Evolutionary conservation across 371 early-diverging fungal species (phyloP), one percentile per base, ranked within the genome.

Genomic region (Apophysomyces ossiformis): DNA sequence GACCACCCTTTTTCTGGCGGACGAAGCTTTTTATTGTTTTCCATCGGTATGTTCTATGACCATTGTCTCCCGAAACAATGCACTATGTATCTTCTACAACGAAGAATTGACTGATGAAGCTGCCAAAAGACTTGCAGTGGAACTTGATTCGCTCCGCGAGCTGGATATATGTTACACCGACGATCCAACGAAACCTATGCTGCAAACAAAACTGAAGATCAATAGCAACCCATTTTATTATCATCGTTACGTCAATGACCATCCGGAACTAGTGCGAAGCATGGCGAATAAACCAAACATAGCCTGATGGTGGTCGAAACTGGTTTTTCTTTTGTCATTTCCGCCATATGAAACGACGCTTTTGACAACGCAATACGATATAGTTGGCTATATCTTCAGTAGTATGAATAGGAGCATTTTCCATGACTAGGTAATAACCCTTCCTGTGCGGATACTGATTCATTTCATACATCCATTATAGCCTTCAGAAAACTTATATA

Each of bases 331-430:
- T 26, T 26, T 26, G 32, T 26, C 32, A 26, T 26, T 2, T 26
- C 32, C 32, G 3, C 32, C 32, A 26, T 26, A 26, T 2, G 32
- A 26, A 26, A 26, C 3, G 32, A 26, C 3, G 32, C 21, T 21
- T 21, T 21, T 61, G 61, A 11, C 61, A 44, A 18, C 54, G 37
- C 9, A 13, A 61, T 12, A 41, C 44, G 35, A 57, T 35, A 56
- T 41, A 44, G 16, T 67, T 46, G n/a, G 57, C 41, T 15, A 61
- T 61, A 37, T 61, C 62, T 15, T 43, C 60, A n/a, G 67, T 15
- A 16, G 5, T 67, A 43, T 67, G 62, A 16, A 59, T 66, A 35
- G 60, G 66, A 58, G 66, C 66, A 58, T 66, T 66, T 37, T 66
- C 66, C 60, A 66, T 66, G n/a, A 66, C 18, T n/a, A 66, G 37